Evolutionary conservation across 306 rosid genomes (phyloP).

Genomic region (Calophaca sinica): DNA sequence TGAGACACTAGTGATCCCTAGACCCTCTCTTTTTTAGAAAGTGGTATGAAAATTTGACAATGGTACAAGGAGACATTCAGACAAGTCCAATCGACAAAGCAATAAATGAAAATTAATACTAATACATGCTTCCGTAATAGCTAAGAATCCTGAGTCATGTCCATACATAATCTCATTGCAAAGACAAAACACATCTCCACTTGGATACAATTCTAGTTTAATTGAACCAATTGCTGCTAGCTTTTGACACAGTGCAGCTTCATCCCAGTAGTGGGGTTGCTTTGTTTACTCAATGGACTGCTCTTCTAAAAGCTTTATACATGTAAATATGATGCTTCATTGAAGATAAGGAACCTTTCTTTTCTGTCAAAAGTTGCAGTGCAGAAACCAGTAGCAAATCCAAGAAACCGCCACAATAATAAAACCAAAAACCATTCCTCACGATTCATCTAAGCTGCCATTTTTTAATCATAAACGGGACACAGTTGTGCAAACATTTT

Average conservation of each 20-base stretch:
- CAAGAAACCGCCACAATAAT: slow-evolving; percentile 41
- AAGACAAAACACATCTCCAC: slow-evolving; percentile 52
- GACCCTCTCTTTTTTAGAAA: slow-evolving; percentile 38
- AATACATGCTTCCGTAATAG: slow-evolving; percentile 52
- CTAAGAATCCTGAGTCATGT: slow-evolving; percentile 53
- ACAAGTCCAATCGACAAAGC: slow-evolving; percentile 42
- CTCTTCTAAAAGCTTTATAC: slow-evolving; percentile 50
- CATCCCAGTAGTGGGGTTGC: slow-evolving; percentile 52
- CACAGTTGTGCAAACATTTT: slow-evolving; percentile 28
- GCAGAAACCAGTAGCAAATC: slow-evolving; percentile 45
- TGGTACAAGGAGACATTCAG: slow-evolving; percentile 39
- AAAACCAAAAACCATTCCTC: slow-evolving; percentile 31
- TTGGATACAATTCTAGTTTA: slow-evolving; percentile 46
- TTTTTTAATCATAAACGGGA: slow-evolving; percentile 33
- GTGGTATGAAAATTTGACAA: slow-evolving; percentile 25
- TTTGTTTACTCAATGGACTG: slow-evolving; percentile 50
- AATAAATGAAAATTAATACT: slow-evolving; percentile 39
- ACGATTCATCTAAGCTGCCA: slow-evolving; percentile 34
- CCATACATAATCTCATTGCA: slow-evolving; percentile 41
- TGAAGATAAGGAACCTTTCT: slow-evolving; percentile 60
- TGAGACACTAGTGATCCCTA: slow-evolving; percentile 28
- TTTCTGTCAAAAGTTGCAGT: slow-evolving; percentile 50
- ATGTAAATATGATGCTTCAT: slow-evolving; percentile 45
- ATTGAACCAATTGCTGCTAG: slow-evolving; percentile 37
- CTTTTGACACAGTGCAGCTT: slow-evolving; percentile 56